Conservation (phyloP, 2,329 filamentous ascomycete species). For the Colletotrichum zoysiae region DNA sequence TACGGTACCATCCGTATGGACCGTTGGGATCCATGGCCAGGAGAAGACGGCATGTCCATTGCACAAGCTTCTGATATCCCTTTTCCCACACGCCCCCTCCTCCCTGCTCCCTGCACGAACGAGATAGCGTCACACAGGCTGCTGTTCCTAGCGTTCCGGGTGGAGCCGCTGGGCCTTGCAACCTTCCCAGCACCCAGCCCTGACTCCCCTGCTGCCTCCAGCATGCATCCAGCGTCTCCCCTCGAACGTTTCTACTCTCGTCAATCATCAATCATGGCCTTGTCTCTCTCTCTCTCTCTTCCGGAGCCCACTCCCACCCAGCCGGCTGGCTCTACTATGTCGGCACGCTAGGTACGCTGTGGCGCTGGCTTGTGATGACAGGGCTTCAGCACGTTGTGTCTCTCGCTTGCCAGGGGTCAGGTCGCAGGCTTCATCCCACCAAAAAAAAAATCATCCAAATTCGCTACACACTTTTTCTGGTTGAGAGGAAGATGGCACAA, state of each 20-base stretch:
- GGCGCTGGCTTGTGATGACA: slow-evolving; percentile 37
- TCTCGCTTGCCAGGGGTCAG: slow-evolving; percentile 36
- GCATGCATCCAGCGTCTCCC: slow-evolving; percentile 21
- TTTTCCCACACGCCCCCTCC: slow-evolving; percentile 30
- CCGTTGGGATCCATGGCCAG: background rate
- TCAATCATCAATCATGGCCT: slow-evolving; percentile 8
- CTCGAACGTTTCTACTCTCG: slow-evolving; percentile 10
- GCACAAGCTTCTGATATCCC: slow-evolving; percentile 30
- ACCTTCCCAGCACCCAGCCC: slow-evolving; percentile 18
- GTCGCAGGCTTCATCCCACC: slow-evolving; percentile 28
- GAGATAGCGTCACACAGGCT: slow-evolving; percentile 42
- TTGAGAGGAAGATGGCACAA: slow-evolving; percentile 12
- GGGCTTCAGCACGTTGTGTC: slow-evolving; percentile 26
- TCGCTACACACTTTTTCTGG: background rate
- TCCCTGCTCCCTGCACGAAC: slow-evolving; percentile 40
- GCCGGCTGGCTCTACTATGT: slow-evolving; percentile 18
- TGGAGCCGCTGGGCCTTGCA: slow-evolving; percentile 25
- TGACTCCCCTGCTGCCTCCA: slow-evolving; percentile 27
- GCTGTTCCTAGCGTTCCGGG: slow-evolving; percentile 40
- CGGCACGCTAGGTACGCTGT: background rate
- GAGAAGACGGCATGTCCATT: slow-evolving; percentile 10
- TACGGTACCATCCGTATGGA: background rate
- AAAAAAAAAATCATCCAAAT: background rate
- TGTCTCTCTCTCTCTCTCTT: slow-evolving; percentile 18
- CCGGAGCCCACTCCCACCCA: slow-evolving; percentile 29